Evolutionary conservation across 768 basidiomycete genomes (phyloP).

Genomic region (Lactarius trivialis): DNA sequence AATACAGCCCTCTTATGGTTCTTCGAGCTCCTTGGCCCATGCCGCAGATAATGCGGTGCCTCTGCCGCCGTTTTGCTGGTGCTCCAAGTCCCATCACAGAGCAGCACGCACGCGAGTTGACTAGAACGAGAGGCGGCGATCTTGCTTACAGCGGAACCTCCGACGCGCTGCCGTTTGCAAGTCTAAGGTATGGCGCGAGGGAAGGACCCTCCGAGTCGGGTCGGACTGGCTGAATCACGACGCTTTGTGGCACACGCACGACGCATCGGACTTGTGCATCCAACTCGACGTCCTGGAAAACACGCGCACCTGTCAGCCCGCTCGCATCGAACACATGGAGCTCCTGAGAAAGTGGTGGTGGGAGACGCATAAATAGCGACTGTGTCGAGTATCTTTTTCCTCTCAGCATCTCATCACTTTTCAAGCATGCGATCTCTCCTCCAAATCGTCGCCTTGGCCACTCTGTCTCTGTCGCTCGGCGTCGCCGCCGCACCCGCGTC

Average conservation of each 20-base stretch:
- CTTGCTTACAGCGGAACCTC: neutral
- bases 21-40: neutral
- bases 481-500: neutral
- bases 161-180: neutral
- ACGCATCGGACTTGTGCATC: neutral
- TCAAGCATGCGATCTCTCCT: neutral
- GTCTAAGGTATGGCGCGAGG: neutral
- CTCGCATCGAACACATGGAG: neutral
- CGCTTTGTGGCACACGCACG: neutral
- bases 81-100: no score
- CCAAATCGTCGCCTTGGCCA: constrained; percentile 9
- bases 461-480: constrained; percentile 16
- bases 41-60: no score
- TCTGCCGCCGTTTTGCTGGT: neutral
- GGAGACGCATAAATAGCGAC: neutral
- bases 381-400: no score
- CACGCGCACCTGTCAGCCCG: neutral
- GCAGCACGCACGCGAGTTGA: no score
- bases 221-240: neutral
- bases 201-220: no score
- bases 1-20: neutral
- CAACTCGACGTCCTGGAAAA: neutral
- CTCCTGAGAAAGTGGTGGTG: no score
- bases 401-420: no score
- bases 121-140: no score